Percentiles rank a stretch among this genome's conserved stretches.
Conservation (phyloP, 1,284 basidiomycete genomes). For the Athelia sp. region DNA sequence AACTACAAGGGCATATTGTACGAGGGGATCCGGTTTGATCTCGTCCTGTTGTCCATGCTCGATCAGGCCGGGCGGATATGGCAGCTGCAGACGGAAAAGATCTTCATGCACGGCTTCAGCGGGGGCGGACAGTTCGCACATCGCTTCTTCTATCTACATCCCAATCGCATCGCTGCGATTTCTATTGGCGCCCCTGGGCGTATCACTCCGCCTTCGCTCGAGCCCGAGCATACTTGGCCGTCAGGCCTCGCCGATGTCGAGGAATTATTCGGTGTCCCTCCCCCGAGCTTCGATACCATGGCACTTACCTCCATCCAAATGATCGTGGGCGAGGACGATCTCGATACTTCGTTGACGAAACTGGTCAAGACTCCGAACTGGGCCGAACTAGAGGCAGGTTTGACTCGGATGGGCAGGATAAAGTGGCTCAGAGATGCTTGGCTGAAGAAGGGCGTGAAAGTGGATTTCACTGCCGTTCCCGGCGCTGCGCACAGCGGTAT, state of each 20-base stretch:
- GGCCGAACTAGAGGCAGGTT: conserved; percentile 10
- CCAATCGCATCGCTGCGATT: conserved; percentile 13
- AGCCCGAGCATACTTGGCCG: conserved; percentile 13
- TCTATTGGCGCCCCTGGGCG: conserved; percentile 21
- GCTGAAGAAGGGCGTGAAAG: conserved; percentile 4
- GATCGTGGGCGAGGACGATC: conserved; percentile 18
- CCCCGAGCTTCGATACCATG: conserved; percentile 9
- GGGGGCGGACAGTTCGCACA: conserved; percentile 22
- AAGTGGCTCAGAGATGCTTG: conserved; percentile 8
- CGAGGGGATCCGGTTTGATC: conserved; percentile 19
- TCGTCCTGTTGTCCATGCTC: conserved; percentile 17
- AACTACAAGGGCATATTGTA: conserved; percentile 17
- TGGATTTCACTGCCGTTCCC: conserved; percentile 6
- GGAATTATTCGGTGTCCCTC: conserved; percentile 6
- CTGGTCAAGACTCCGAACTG: conserved; percentile 7
- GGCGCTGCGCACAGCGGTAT: conserved; percentile 12
- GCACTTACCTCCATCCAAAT: conserved; percentile 13
- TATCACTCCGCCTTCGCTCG: conserved; percentile 12
- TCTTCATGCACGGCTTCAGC: conserved; percentile 21
- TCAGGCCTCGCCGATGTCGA: conserved; percentile 11
- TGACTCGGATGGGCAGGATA: conserved; percentile 11
- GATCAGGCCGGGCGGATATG: conserved; percentile 15
- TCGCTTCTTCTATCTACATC: conserved; percentile 19
- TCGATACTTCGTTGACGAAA: conserved; percentile 7
- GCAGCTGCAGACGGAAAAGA: conserved; percentile 11